Percentiles rank a stretch among this genome's conserved stretches.
phyloP scores from a whole-genome alignment of 306 rosid species.

The Acacia acuminata region DNA sequence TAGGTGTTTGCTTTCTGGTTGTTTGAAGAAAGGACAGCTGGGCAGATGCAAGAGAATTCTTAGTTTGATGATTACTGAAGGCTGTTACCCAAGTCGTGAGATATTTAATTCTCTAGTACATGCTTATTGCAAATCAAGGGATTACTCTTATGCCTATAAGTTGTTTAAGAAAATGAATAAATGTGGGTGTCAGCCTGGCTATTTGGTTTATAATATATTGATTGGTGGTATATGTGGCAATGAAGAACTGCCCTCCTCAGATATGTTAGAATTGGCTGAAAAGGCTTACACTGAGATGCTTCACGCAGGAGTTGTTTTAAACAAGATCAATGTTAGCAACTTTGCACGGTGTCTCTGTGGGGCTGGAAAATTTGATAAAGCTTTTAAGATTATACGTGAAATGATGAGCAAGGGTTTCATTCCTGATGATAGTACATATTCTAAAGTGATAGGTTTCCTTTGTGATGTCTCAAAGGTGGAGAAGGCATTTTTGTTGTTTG shows the following conservation, averaged over 20 bases:
- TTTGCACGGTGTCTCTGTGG: slow-evolving; percentile 75
- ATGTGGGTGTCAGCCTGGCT: slow-evolving; percentile 73
- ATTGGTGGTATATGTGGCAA: slow-evolving; percentile 69
- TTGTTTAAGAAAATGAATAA: slow-evolving; percentile 67
- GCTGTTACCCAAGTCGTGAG: slow-evolving; percentile 74
- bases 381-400: slow-evolving; percentile 63
- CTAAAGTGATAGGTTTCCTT: slow-evolving; percentile 79
- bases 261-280: slow-evolving; percentile 67
- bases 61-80: slow-evolving; percentile 80
- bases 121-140: slow-evolving; percentile 67
- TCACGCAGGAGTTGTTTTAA: slow-evolving; percentile 62
- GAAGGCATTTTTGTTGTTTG: slow-evolving; percentile 67
- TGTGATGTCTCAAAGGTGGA: slow-evolving; percentile 77
- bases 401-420: slow-evolving; percentile 83
- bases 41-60: slow-evolving; percentile 89
- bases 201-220: slow-evolving; percentile 71
- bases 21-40: slow-evolving; percentile 66
- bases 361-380: slow-evolving; percentile 73
- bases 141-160: slow-evolving; percentile 74
- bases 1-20: slow-evolving; percentile 70
- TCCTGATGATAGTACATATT: slow-evolving; percentile 78
- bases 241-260: slow-evolving; percentile 53
- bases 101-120: slow-evolving; percentile 79
- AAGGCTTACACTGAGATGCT: slow-evolving; percentile 80
- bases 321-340: slow-evolving; percentile 75